Evolutionary conservation across 2,329 filamentous ascomycete genomes (phyloP).

Genomic region (Rhinocladiella mackenziei): DNA sequence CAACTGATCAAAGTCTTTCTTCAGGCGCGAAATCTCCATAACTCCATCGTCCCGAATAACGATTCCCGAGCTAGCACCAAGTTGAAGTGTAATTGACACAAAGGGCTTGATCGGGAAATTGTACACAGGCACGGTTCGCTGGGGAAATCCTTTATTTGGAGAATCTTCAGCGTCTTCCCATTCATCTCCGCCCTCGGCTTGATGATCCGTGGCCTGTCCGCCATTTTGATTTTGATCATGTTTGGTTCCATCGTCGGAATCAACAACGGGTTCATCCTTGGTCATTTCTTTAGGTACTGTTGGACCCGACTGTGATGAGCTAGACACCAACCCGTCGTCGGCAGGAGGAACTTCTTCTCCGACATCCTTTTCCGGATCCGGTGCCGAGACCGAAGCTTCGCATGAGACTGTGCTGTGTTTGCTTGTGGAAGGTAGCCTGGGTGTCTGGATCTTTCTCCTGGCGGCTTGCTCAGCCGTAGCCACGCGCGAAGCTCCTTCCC

Average conservation of each 20-base stretch:
- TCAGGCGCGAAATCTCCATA: constrained; percentile 88
- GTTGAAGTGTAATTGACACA: constrained; percentile 74
- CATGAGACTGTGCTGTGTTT: constrained; percentile 18
- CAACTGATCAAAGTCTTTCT: constrained; percentile 97
- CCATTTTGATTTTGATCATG: not conserved
- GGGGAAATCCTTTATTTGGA: constrained; percentile 57
- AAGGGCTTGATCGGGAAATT: constrained; percentile 97
- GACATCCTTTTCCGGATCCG: constrained; percentile 5
- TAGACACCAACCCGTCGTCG: not conserved
- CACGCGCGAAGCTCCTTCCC: constrained; percentile 2
- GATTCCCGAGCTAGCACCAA: constrained; percentile 53
- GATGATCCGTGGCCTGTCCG: constrained; percentile 5
- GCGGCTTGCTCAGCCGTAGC: constrained; percentile 12
- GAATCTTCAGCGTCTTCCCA: constrained; percentile 79
- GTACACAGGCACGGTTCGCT: constrained; percentile 69
- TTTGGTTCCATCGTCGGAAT: not conserved
- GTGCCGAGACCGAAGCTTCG: constrained; percentile 12
- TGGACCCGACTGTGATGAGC: not conserved
- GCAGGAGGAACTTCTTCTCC: constrained; percentile 1
- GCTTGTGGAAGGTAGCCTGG: constrained; percentile 11
- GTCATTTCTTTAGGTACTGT: not conserved
- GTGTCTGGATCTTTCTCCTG: constrained; percentile 21
- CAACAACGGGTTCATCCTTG: not conserved
- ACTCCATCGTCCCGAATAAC: constrained; percentile 73
- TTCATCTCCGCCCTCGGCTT: constrained; percentile 64